phyloP scores from a whole-genome alignment of 805 yeast genomes.

The Candida takata region DNA sequence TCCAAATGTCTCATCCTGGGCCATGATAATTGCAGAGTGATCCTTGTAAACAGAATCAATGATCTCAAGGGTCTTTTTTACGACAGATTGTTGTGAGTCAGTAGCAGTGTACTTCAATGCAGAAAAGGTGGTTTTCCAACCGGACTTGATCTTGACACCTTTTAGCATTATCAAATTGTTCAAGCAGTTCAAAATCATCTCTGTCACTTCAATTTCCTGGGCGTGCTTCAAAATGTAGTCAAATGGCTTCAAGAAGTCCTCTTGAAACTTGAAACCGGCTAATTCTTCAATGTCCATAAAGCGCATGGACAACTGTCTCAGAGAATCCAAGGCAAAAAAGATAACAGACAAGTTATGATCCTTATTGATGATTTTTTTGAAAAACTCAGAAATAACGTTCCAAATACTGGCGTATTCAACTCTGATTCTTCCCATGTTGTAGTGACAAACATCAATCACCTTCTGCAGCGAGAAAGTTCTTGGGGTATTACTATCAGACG shows the following conservation, averaged over 20 bases:
- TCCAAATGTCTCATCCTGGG: constrained; percentile 56
- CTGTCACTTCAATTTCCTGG: constrained; percentile 63
- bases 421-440: constrained; percentile 93
- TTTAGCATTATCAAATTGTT: constrained; percentile 78
- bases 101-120: constrained; percentile 70
- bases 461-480: constrained; percentile 90
- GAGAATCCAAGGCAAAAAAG: constrained; percentile 87
- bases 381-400: constrained; percentile 88
- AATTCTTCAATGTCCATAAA: constrained; percentile 91
- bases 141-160: constrained; percentile 71
- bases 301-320: constrained; percentile 87
- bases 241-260: constrained; percentile 88
- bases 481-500: constrained; percentile 76
- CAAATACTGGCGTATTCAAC: constrained; percentile 95
- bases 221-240: constrained; percentile 69
- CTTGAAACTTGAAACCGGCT: constrained; percentile 92
- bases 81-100: constrained; percentile 50
- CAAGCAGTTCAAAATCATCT: constrained; percentile 85
- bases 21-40: constrained; percentile 53
- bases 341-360: constrained; percentile 61
- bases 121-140: constrained; percentile 88
- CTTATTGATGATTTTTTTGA: constrained; percentile 79
- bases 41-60: constrained; percentile 55
- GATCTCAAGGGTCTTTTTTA: constrained; percentile 55
- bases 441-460: constrained; percentile 95